Evolutionary conservation across 2,329 filamentous ascomycete genomes (phyloP).

Genomic region (Ophiosphaerella herpotricha): DNA sequence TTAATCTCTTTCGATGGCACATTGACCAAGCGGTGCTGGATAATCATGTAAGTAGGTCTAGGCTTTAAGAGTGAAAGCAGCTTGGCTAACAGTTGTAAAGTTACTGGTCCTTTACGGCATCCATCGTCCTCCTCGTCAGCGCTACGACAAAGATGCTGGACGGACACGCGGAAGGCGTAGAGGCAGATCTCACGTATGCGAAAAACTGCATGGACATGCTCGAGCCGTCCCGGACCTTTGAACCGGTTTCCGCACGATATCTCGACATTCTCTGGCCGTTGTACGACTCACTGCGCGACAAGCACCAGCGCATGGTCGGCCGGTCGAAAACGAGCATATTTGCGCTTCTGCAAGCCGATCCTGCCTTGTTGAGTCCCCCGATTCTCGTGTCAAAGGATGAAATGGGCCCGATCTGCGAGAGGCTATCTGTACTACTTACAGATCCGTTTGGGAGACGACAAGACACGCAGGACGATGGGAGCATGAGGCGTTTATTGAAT

Average conservation of each 20-base stretch:
- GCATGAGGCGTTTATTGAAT: conserved; percentile 37
- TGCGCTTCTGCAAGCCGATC: conserved; percentile 34
- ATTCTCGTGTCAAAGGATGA: conserved; percentile 39
- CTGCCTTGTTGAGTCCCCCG: conserved; percentile 28
- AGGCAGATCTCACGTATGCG: conserved; percentile 39
- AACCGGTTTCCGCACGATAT: conserved; percentile 41
- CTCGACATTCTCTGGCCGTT: conserved; percentile 41
- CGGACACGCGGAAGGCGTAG: conserved; percentile 31
- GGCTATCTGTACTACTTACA: conserved; percentile 37
- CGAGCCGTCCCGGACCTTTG: conserved; percentile 34
- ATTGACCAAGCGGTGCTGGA: conserved; percentile 44
- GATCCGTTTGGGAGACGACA: conserved; percentile 46
- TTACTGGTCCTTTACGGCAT: conserved; percentile 45
- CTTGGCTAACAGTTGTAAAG: conserved; percentile 12
- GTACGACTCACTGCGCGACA: conserved; percentile 38
- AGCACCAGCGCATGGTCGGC: conserved; percentile 38
- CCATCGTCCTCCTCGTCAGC: conserved; percentile 42
- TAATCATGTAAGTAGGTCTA: conserved; percentile 37
- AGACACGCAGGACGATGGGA: conserved; percentile 19
- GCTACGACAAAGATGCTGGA: conserved; percentile 43
- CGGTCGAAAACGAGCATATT: conserved; percentile 43
- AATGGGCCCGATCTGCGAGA: conserved; percentile 42
- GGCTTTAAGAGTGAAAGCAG: not conserved
- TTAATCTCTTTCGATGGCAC: conserved; percentile 42
- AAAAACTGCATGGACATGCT: conserved; percentile 45